Base-by-base conservation (phyloP, 108 stramenopile species). In the Pseudonitzschia multiseries region DNA sequence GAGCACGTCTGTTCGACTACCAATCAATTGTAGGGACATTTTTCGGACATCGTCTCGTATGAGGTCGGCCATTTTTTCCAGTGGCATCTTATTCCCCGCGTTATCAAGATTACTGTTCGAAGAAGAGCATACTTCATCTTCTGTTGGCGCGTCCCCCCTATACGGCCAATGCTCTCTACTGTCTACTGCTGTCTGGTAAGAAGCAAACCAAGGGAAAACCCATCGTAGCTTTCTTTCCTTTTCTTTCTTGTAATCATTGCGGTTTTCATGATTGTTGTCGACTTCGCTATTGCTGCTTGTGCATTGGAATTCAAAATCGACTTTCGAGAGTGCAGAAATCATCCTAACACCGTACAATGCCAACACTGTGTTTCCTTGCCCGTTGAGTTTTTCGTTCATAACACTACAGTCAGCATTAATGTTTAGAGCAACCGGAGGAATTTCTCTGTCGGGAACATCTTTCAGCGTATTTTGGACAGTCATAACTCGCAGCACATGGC, bases 281-380 rank as follows among this genome's bases (percentile, higher is more conserved):
- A 36, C 20, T 26, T 22, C 43, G 44, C 3, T 18, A 65, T n/a
- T 41, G 46, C 22, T n/a, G 46, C 44, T 50, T 17, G 5, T 43
- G 64, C 78, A 79, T n/a, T 73, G 72, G 28, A 79, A 73, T 17
- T 69, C 66, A 57, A 73, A 73, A 53, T 79, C 78, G 2, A 79
- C 72, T 22, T 64, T 69, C 0, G 68, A 53, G 18, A 66, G 2
- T 27, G 65, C 66, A 17, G 63, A 44, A 41, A 67, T 72, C 60
- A 79, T 17, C 63, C 72, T 52, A 24, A 73, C 36, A 33, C 59
- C 41, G 33, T 79, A 79, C 32, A 73, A 18, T 44, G 78, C 72
- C 4, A 67, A 62, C 0, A 69, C 43, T 44, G 46, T 50, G 43
- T 59, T 73, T 62, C 68, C 75, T 40, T 68, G 57, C 15, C 75